These are phyloP conservation scores for Arctium lappa DNA, from an alignment of 129 eudicot species.

Conservation along the genomic window DNA sequence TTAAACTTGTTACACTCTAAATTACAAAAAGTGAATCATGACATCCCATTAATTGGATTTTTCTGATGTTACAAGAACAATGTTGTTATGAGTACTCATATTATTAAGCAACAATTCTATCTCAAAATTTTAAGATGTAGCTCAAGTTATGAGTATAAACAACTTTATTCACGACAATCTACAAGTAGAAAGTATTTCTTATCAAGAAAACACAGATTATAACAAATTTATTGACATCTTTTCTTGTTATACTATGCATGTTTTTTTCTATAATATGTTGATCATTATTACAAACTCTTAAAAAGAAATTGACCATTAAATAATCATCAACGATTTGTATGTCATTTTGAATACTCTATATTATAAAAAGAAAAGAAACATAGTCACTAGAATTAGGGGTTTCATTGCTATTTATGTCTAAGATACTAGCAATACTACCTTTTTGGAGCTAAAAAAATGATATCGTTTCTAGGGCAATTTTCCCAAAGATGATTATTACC, in stretches of 20 bases:
- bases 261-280: not conserved
- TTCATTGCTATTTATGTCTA: not conserved
- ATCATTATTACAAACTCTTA: not conserved
- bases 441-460: not conserved
- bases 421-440: not conserved
- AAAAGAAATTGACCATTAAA: not conserved
- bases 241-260: not conserved
- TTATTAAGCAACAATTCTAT: not conserved
- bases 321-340: not conserved
- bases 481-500: not conserved
- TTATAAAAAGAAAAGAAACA: not conserved
- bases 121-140: not conserved
- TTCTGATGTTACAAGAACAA: no score
- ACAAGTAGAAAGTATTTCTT: not conserved
- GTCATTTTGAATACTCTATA: not conserved
- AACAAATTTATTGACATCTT: not conserved
- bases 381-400: not conserved
- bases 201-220: not conserved
- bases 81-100: not conserved
- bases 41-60: no score
- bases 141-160: not conserved
- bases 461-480: not conserved
- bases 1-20: no score
- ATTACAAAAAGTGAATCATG: no score
- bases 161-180: not conserved